A percentile compares a stretch with the other conserved stretches of the same genome.
Evolutionary conservation across 1,284 basidiomycete species (phyloP).

Genomic region (Mycena sp.): DNA sequence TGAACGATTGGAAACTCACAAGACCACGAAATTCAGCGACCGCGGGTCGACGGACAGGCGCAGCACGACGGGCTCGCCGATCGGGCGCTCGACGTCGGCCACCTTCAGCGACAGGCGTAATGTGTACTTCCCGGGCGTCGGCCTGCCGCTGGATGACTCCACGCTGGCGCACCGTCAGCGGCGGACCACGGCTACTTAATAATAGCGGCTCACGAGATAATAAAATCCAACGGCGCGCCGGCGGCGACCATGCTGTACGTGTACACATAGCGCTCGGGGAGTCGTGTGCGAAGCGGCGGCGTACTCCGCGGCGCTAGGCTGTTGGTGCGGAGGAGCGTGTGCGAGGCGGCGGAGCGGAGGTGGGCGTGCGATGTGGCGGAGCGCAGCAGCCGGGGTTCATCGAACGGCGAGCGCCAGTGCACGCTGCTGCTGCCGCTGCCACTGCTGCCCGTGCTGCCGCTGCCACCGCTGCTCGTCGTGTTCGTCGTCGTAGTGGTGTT

Average conservation of each 20-base stretch:
- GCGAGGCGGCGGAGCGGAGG: background rate
- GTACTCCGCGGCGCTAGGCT: constrained; percentile 30
- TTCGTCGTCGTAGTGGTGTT: constrained; percentile 19
- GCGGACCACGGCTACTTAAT: background rate
- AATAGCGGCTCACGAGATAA: constrained; percentile 52
- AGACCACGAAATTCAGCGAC: constrained; percentile 62
- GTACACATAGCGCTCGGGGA: constrained; percentile 53
- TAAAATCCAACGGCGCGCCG: constrained; percentile 52
- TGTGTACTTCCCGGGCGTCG: constrained; percentile 53
- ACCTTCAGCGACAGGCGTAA: constrained; percentile 62
- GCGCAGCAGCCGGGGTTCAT: constrained; percentile 3
- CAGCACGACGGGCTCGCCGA: constrained; percentile 56
- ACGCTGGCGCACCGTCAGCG: constrained; percentile 48
- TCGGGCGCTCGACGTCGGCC: constrained; percentile 59
- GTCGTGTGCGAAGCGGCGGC: constrained; percentile 5
- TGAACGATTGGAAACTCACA: constrained; percentile 60
- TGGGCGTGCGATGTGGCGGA: constrained; percentile 5
- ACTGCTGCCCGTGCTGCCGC: background rate
- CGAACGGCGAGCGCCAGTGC: constrained; percentile 13
- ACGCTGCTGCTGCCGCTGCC: constrained; percentile 6
- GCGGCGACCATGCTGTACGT: constrained; percentile 54
- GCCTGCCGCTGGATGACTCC: constrained; percentile 55
- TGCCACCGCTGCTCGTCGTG: constrained; percentile 15
- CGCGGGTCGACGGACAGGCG: constrained; percentile 60
- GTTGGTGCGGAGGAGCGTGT: background rate